Conservation (phyloP, 257 asterid genomes). For the Ocimum tenuiflorum region DNA sequence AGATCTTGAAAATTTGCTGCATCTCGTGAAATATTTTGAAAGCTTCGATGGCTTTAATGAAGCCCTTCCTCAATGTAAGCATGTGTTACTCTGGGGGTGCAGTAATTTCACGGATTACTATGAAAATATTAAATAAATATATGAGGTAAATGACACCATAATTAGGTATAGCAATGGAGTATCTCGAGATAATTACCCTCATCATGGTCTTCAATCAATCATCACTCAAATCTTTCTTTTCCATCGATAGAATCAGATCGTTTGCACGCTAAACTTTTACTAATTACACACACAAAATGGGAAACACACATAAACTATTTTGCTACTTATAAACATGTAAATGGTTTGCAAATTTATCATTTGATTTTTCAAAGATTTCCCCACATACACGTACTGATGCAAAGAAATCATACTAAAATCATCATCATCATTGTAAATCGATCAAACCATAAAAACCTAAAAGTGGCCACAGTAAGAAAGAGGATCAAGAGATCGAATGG, state of each 20-base stretch:
- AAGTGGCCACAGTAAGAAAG: background rate
- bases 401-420: background rate
- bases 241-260: background rate
- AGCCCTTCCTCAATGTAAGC: slow-evolving; percentile 14
- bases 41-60: slow-evolving; percentile 16
- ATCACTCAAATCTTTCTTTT: background rate
- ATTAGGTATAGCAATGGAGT: background rate
- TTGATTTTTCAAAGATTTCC: background rate
- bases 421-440: background rate
- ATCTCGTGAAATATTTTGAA: slow-evolving; percentile 24
- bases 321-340: too few species aligned
- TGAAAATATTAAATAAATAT: background rate
- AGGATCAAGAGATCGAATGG: background rate
- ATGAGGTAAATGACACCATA: background rate
- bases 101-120: slow-evolving; percentile 20
- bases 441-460: background rate
- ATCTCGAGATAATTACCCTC: background rate
- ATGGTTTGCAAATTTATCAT: too few species aligned
- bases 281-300: too few species aligned
- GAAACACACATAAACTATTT: too few species aligned
- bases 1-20: slow-evolving; percentile 5
- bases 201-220: background rate
- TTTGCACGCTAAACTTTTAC: too few species aligned
- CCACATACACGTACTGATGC: background rate
- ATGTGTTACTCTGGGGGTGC: background rate